Evolutionary conservation across 1,284 basidiomycete species (phyloP), one percentile per base, ranked within the genome.

Genomic region (Ceratobasidium sp.): DNA sequence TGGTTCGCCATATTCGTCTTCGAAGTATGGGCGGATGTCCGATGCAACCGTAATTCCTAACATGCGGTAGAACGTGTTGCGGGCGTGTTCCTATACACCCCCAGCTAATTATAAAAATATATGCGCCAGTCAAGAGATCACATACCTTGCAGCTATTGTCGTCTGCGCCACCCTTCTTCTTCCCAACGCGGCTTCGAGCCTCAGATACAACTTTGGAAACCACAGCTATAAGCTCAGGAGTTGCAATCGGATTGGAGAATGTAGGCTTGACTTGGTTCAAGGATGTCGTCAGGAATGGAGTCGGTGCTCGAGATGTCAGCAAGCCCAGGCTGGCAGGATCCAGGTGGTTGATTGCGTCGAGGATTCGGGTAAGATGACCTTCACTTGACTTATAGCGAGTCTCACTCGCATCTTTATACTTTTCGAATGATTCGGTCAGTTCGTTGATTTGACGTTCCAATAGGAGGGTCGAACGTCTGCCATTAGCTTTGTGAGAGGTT

Each of bases 1-100:
- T 2, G 49, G 49, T 14, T 66, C 30, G 18, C 63, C 49, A 26
- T 52, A 54, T n/a, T 66, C 30, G 46, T 66, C 63, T 35, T 66
- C 38, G 18, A 54, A 66, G 49, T 13, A 38, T 16, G 63, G 63
- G 5, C 18, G 21, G 18, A 66, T 54, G 6, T 30, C 16, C 21
- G 11, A 26, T 1, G 63, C 46, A 13, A 30, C 49, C 2, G 4
- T 54, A 1, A 50, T 52, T 0, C 49, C 38, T 8, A 66, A 13
- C 63, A 54, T 66, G 1, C 49, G 63, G 21, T 54, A 66, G 35
- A 50, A 66, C 8, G 32, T 43, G 16, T 21, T 52, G 21, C 63
- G 32, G 0, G 35, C 32, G 35, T 66, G 63, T 8, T 50, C 63
- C 63, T 66, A 35, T 4, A 13, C 11, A 28, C 6, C 13, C 18